Percentiles rank a stretch among this genome's conserved stretches.
phyloP scores from a whole-genome alignment of 805 yeast species.

The Soucietia sequanensis region DNA sequence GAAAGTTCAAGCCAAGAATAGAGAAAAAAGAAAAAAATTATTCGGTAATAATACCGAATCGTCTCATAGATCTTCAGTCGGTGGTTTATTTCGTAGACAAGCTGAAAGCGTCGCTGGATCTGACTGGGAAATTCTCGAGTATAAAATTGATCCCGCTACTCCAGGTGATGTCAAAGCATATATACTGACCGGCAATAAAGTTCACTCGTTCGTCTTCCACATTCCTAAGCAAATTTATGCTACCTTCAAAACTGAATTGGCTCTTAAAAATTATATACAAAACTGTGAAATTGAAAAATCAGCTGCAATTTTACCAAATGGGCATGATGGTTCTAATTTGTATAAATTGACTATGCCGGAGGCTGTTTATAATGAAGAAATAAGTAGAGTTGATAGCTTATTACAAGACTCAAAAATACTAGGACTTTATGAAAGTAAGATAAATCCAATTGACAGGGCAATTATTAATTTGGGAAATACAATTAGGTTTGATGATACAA shows the following conservation, averaged over 20 bases:
- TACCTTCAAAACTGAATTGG: constrained; percentile 52
- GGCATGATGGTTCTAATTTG: constrained; percentile 51
- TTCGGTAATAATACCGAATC: constrained; percentile 67
- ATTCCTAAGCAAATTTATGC: constrained; percentile 74
- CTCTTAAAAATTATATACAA: constrained; percentile 40
- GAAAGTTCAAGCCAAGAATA: constrained; percentile 71
- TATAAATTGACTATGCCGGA: constrained; percentile 74
- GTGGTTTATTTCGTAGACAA: constrained; percentile 68
- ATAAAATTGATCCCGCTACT: constrained; percentile 48
- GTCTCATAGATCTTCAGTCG: constrained; percentile 58
- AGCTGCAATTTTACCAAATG: constrained; percentile 67
- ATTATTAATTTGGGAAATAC: constrained; percentile 75
- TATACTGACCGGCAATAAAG: constrained; percentile 64
- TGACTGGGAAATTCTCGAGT: constrained; percentile 84
- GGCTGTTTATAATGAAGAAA: constrained; percentile 52
- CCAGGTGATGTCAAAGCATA: constrained; percentile 81
- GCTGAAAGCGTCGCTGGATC: constrained; percentile 77
- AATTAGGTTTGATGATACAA: constrained; percentile 65
- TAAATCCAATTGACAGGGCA: constrained; percentile 68
- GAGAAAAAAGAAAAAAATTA: constrained; percentile 67
- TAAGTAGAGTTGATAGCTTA: constrained; percentile 56
- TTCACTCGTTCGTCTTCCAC: constrained; percentile 70
- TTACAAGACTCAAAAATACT: constrained; percentile 59
- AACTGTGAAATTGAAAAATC: constrained; percentile 59
- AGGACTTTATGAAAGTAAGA: constrained; percentile 75